A percentile compares a stretch with the other conserved stretches of the same genome.
Conservation (phyloP, 176 grass and related monocot species). For the Hyparrhenia diplandra region DNA sequence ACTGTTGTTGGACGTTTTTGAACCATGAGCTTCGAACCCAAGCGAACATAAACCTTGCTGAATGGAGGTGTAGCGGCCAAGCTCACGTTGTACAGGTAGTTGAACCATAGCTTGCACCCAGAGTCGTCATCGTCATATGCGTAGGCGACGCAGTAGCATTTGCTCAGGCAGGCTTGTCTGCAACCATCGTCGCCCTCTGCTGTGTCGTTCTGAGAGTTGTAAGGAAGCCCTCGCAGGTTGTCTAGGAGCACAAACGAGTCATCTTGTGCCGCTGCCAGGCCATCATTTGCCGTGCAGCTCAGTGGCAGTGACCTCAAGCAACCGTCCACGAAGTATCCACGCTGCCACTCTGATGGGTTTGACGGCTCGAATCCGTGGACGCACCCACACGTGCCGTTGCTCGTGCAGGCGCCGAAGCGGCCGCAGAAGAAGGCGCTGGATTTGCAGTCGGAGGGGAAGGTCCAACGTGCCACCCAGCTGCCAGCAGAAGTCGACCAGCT, state of each 20-base stretch:
- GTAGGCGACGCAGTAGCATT: not conserved
- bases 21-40: too few species aligned
- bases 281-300: not conserved
- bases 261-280: not conserved
- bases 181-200: not conserved
- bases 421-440: slow-evolving; percentile 37
- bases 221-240: not conserved
- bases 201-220: not conserved
- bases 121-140: not conserved
- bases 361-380: slow-evolving; percentile 22
- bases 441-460: slow-evolving; percentile 28
- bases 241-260: not conserved
- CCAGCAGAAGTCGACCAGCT: slow-evolving; percentile 14
- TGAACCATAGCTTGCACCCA: not conserved
- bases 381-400: slow-evolving; percentile 24
- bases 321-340: slow-evolving; percentile 24
- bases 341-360: not conserved
- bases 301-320: slow-evolving; percentile 45
- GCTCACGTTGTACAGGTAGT: not conserved
- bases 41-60: not conserved
- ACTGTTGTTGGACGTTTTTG: too few species aligned
- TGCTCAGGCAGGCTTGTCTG: not conserved
- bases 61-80: not conserved
- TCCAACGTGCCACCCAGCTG: slow-evolving; percentile 11
- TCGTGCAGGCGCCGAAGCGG: slow-evolving; percentile 22